Evolutionary conservation across 148 eudicot genomes (phyloP).

Genomic region (Euryodendron excelsum): DNA sequence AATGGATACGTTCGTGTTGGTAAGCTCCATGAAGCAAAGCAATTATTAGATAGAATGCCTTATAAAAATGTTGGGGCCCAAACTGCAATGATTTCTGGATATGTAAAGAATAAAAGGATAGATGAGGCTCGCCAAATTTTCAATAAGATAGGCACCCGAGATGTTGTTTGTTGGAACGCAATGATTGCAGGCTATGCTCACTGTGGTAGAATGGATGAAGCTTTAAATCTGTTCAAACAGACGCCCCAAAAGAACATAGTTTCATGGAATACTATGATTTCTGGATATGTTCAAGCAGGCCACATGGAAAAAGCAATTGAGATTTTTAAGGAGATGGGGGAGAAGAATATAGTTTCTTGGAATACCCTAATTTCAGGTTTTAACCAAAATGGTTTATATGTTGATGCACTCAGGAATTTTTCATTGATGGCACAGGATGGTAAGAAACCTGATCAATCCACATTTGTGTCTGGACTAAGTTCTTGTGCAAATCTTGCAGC

Average conservation of each 20-base stretch:
- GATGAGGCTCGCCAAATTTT: conserved; percentile 40
- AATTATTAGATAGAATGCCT: conserved; percentile 20
- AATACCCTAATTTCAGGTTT: conserved; percentile 28
- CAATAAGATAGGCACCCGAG: conserved; percentile 36
- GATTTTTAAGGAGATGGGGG: conserved; percentile 29
- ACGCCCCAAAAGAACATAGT: conserved; percentile 40
- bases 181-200: conserved; percentile 53
- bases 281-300: conserved; percentile 46
- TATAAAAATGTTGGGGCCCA: conserved; percentile 19
- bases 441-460: conserved; percentile 17
- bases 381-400: conserved; percentile 43
- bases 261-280: conserved; percentile 51
- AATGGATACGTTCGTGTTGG: conserved; percentile 20
- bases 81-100: conserved; percentile 49
- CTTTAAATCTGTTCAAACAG: conserved; percentile 31
- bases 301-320: conserved; percentile 32
- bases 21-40: conserved; percentile 15
- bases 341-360: conserved; percentile 22
- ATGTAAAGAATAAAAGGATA: conserved; percentile 30
- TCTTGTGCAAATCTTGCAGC: conserved; percentile 22
- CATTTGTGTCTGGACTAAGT: conserved; percentile 16
- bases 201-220: conserved; percentile 48
- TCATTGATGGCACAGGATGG: conserved; percentile 6
- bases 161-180: conserved; percentile 47
- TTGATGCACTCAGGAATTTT: conserved; percentile 31